These are phyloP conservation scores for Chrysosphaeria jannelii DNA, from an alignment of 2,329 filamentous ascomycete genomes.

Conservation along the genomic window DNA sequence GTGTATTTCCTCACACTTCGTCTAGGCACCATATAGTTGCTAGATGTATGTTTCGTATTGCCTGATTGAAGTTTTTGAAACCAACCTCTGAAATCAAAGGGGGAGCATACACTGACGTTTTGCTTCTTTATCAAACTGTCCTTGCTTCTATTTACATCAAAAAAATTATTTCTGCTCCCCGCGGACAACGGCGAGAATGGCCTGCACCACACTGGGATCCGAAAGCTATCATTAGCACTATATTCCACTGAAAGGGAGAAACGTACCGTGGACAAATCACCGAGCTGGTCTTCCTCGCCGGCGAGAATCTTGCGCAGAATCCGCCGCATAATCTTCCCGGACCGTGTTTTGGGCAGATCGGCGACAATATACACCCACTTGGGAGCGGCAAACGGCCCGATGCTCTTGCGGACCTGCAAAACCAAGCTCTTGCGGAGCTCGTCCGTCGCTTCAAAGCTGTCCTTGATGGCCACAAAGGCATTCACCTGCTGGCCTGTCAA, in stretches of 20 bases:
- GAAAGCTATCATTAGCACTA: conserved; percentile 29
- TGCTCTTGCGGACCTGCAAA: conserved; percentile 85
- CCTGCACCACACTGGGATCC: conserved; percentile 65
- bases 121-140: too few relatives aligned
- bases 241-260: too few relatives aligned
- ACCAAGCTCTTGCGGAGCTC: conserved; percentile 78
- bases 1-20: too few relatives aligned
- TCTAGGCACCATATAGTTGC: too few relatives aligned
- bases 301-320: conserved; percentile 93
- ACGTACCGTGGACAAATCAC: conserved; percentile 71
- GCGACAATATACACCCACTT: conserved; percentile 79
- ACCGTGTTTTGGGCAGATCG: conserved; percentile 88
- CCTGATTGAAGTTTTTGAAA: not conserved
- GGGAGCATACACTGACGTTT: too few relatives aligned
- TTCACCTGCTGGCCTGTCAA: conserved; percentile 93
- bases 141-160: not conserved
- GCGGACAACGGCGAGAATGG: conserved; percentile 64
- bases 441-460: conserved; percentile 44
- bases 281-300: conserved; percentile 87
- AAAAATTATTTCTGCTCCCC: conserved; percentile 24
- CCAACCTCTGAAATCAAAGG: not conserved
- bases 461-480: conserved; percentile 82
- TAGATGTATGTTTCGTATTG: too few relatives aligned
- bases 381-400: conserved; percentile 87
- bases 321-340: conserved; percentile 95